Base-by-base conservation (phyloP, 768 basidiomycete genomes). In the Suillus subaureus region DNA sequence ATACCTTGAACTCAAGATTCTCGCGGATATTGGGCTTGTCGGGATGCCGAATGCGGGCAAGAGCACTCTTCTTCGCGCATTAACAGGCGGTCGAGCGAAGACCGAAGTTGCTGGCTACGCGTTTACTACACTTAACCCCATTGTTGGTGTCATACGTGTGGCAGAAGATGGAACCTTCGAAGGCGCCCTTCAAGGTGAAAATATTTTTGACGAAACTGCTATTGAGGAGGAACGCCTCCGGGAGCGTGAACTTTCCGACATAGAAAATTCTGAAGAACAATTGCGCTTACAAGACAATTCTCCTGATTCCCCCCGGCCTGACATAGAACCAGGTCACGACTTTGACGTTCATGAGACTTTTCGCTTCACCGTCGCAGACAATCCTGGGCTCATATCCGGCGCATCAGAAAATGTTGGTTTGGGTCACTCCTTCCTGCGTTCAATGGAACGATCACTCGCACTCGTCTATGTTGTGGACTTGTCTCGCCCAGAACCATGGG, bases 11-110 rank as follows among this genome's bases (percentile, higher is more conserved):
- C 89, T 99, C 67, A 98, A 98, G 76, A 84, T 97, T 7, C 83
- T 96, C 4, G 95, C 97, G 3, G 97, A 99, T 75, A 83, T 99
- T n/a, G 97, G 94, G 0, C 81, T 99, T 23, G 96, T 99, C 2
- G 97, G 97, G 0, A 89, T 97, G 81, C 97, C 97, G 8, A 99
- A 98, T 70, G 94, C 93, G 0, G 97, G 90, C 35, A 93, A 94
- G 80, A 96, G 94, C 77, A 99, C 97, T 0, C 78, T 99, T 2
- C 82, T 99, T 5, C 89, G 93, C 23, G 96, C 95, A 0, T 79
- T 99, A 11, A 97, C 96, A 0, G 93, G 92, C 9, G 90, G 94
- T 4, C 83, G 92, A 33, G 91, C 93, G 13, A 90, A 87, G 74
- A 92, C 87, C 6, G 91, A 92, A 71, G 90, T 98, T 37, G 96